Conservation (phyloP, 1,139 yeast species). For the Starmera stellimalicola region DNA sequence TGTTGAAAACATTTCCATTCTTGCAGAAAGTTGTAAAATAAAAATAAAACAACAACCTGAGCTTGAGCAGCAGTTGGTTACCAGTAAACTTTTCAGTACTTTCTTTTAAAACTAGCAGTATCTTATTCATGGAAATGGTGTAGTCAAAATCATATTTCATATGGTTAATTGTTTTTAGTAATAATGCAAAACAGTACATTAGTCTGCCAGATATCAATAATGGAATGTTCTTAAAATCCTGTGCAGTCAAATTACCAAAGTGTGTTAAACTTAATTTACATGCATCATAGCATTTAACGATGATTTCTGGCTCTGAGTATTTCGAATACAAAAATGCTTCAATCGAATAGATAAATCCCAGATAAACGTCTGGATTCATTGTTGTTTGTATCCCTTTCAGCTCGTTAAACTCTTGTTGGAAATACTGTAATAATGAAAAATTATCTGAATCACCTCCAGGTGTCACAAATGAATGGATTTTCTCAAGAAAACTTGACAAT, state of each 20-base stretch:
- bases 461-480: constrained; percentile 45
- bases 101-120: constrained; percentile 10
- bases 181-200: constrained; percentile 38
- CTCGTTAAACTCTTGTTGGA: constrained; percentile 32
- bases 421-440: constrained; percentile 29
- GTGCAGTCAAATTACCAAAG: constrained; percentile 34
- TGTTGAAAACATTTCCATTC: constrained; percentile 15
- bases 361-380: constrained; percentile 11
- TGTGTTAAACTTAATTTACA: constrained; percentile 45
- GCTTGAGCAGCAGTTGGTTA: constrained; percentile 14
- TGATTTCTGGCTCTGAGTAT: constrained; percentile 41
- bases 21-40: constrained; percentile 20
- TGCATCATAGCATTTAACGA: constrained; percentile 40
- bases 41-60: constrained; percentile 16
- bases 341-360: constrained; percentile 45
- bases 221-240: constrained; percentile 47
- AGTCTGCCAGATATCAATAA: constrained; percentile 54
- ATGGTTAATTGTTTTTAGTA: constrained; percentile 14
- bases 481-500: constrained; percentile 52
- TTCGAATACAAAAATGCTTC: constrained; percentile 74
- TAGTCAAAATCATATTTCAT: constrained; percentile 11
- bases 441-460: constrained; percentile 27
- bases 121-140: constrained; percentile 6
- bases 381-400: constrained; percentile 19
- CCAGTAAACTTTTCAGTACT: constrained; percentile 9